Evolutionary conservation across 805 yeast genomes (phyloP), one percentile per base, ranked within the genome.

Genomic region (Metahyphopichia silvanorum): DNA sequence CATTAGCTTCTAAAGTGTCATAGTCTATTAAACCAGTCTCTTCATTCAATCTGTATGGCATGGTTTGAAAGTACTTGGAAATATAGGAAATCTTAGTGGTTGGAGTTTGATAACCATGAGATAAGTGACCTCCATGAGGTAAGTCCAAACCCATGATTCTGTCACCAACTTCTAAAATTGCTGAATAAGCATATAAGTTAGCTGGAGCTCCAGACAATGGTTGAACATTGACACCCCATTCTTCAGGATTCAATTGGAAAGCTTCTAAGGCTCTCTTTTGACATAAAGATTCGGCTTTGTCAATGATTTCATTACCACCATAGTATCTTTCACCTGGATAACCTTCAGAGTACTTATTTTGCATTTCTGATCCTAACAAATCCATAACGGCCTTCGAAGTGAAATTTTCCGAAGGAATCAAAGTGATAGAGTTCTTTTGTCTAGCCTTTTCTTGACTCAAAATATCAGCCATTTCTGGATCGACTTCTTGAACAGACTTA

Each of bases 281-380:
- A 68, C 98, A 93, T 53, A 93, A 69, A 20, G 76, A 62, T 71
- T 93, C 98, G 59, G 89, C 87, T 63, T 85, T 80, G 71, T 93
- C 98, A 46, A 93, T 93, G 67, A 83, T 82, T 74, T 93, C 95
- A 65, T 93, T 93, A 61, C 98, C 98, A 64, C 98, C 98, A 62
- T 93, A 93, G 74, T 93, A 93, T 66, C 98, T 82, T 43, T 95
- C 97, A 47, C 98, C 98, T 39, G 98, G 98, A 70, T 93, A 91
- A 43, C 98, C 98, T 70, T 93, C 98, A 24, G 97, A 88, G 71
- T 93, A 93, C 74, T 93, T 93, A 79, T 93, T 93, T 63, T 86
- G 86, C 96, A 93, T 87, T 60, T 94, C 96, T 32, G 98, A 83
- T 47, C 98, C 98, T 53, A 91, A 79, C 21, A 95, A 86, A 55